Evolutionary conservation across 805 yeast genomes (phyloP).

Genomic region (Cyberlindnera veronae): DNA sequence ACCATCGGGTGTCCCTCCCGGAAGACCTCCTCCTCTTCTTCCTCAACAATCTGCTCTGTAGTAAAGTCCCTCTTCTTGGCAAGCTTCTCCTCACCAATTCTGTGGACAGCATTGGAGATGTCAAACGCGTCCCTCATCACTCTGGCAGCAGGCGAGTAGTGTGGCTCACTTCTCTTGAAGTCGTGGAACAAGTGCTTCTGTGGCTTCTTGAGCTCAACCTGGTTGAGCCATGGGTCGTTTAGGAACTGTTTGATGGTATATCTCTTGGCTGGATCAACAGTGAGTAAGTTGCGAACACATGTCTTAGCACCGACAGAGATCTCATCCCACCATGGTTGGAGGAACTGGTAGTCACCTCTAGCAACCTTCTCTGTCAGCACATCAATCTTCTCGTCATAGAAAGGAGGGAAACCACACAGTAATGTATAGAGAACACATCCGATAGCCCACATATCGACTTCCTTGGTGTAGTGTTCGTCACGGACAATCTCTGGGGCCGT

Average conservation of each 20-base stretch:
- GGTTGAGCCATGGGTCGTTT: conserved; percentile 64
- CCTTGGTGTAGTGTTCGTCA: conserved; percentile 87
- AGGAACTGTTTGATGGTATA: conserved; percentile 66
- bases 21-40: conserved; percentile 25
- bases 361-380: conserved; percentile 66
- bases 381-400: conserved; percentile 64
- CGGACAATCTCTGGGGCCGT: conserved; percentile 98
- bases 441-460: conserved; percentile 98
- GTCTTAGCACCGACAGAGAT: conserved; percentile 67
- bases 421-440: conserved; percentile 95
- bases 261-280: conserved; percentile 65
- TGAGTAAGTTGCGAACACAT: conserved; percentile 60
- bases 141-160: conserved; percentile 69
- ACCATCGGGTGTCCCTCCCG: conserved; percentile 6
- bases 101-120: conserved; percentile 79
- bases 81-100: conserved; percentile 35
- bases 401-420: conserved; percentile 89
- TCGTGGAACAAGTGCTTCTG: conserved; percentile 17
- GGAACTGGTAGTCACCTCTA: conserved; percentile 67
- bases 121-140: conserved; percentile 86
- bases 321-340: conserved; percentile 89
- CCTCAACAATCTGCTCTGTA: conserved; percentile 20
- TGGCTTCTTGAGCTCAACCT: conserved; percentile 24
- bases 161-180: conserved; percentile 25
- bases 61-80: conserved; percentile 12